These are phyloP conservation scores for Begonia loranthoides DNA, from an alignment of 306 rosid genomes.

Conservation along the genomic window DNA sequence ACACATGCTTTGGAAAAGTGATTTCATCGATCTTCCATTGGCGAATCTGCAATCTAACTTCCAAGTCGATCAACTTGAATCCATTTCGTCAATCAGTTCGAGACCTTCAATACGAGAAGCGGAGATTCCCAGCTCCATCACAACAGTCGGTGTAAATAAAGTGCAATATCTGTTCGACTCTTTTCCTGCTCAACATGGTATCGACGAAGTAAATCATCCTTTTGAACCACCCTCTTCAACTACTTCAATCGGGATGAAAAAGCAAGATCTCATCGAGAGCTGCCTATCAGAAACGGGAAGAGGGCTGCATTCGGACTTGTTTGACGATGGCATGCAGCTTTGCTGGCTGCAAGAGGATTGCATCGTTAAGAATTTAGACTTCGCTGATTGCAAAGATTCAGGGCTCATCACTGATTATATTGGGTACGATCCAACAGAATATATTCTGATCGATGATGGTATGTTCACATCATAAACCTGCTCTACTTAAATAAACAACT, in stretches of 20 bases:
- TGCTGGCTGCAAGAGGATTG: constrained; percentile 38
- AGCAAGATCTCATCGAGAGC: constrained; percentile 33
- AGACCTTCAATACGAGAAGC: constrained; percentile 20
- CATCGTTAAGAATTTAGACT: constrained; percentile 32
- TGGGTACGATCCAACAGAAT: constrained; percentile 43
- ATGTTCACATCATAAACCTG: constrained; percentile 49
- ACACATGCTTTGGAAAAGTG: constrained; percentile 24
- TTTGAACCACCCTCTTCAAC: constrained; percentile 29
- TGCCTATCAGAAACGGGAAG: constrained; percentile 39
- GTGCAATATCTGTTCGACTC: constrained; percentile 25
- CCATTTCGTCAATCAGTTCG: constrained; percentile 41
- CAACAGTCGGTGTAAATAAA: constrained; percentile 36
- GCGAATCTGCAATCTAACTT: constrained; percentile 23
- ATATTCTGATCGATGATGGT: constrained; percentile 53
- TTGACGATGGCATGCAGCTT: constrained; percentile 51
- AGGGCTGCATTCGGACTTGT: constrained; percentile 27
- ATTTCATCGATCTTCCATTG: constrained; percentile 39
- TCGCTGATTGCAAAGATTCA: constrained; percentile 45
- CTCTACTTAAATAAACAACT: not conserved
- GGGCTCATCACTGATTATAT: constrained; percentile 45
- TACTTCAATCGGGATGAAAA: constrained; percentile 26
- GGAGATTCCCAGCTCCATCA: constrained; percentile 23
- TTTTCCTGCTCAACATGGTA: constrained; percentile 33
- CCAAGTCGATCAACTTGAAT: constrained; percentile 34
- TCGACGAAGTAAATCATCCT: constrained; percentile 25